Percentiles rank a stretch among this genome's conserved stretches.
phyloP scores from a whole-genome alignment of 2,329 filamentous ascomycete species.

The Westerdykella ornata region DNA sequence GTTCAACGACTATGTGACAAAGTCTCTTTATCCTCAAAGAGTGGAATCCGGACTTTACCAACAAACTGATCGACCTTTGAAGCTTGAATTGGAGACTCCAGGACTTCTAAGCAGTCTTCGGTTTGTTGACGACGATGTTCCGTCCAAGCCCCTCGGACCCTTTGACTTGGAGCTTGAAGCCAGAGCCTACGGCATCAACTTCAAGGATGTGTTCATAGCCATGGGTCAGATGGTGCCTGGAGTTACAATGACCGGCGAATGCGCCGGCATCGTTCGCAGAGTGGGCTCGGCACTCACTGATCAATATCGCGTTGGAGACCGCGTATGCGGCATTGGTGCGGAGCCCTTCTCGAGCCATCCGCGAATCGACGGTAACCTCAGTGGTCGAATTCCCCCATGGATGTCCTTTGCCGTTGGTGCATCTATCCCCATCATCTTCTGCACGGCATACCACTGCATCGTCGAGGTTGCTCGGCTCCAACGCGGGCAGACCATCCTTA shows the following conservation, averaged over 20 bases:
- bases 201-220: conserved; percentile 13
- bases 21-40: neutral
- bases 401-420: conserved; percentile 5
- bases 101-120: conserved; percentile 8
- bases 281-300: conserved; percentile 3
- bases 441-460: conserved; percentile 18
- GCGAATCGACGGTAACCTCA: too few species aligned
- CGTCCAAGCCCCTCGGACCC: neutral
- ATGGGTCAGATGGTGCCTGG: conserved; percentile 23
- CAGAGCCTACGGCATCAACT: conserved; percentile 14
- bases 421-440: conserved; percentile 6
- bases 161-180: conserved; percentile 1
- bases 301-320: conserved; percentile 3
- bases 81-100: neutral
- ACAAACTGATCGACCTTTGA: neutral
- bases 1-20: neutral
- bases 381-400: too few species aligned
- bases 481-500: conserved; percentile 24
- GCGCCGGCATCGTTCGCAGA: conserved; percentile 11
- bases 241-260: conserved; percentile 2
- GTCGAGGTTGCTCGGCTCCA: conserved; percentile 17
- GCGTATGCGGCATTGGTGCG: conserved; percentile 8
- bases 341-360: too few species aligned
- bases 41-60: neutral
- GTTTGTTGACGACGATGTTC: conserved; percentile 2